phyloP scores from a whole-genome alignment of 768 basidiomycete species.

The Trametes maxima region DNA sequence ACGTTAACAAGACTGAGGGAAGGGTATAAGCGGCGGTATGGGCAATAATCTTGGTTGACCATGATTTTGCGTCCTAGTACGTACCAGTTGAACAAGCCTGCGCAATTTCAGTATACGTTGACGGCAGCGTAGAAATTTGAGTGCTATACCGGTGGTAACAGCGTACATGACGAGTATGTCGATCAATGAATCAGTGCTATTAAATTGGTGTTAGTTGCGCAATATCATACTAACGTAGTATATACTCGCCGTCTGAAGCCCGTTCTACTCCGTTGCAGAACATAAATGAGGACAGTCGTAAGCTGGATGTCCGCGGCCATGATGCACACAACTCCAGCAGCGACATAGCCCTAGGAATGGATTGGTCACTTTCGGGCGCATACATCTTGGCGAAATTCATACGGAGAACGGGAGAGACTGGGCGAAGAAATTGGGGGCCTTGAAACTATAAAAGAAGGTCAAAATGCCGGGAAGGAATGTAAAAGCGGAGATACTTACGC shows the following conservation, averaged over 20 bases:
- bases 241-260: slow-evolving; percentile 1
- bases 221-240: no score
- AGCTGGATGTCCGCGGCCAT: slow-evolving; percentile 8
- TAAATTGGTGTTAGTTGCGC: no score
- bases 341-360: slow-evolving; percentile 9
- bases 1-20: slow-evolving; percentile 13
- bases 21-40: no score
- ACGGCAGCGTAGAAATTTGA: background rate
- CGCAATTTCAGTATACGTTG: background rate
- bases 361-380: no score
- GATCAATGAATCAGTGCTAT: slow-evolving; percentile 7
- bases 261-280: slow-evolving; percentile 1
- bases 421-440: background rate
- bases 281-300: slow-evolving; percentile 10
- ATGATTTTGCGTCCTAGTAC: no score
- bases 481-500: no score
- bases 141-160: slow-evolving; percentile 4
- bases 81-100: slow-evolving; percentile 9
- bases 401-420: slow-evolving; percentile 1
- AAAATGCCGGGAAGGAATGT: background rate
- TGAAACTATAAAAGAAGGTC: background rate
- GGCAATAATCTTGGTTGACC: no score
- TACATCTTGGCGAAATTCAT: background rate
- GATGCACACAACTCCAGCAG: background rate
- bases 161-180: slow-evolving; percentile 7